phyloP scores from a whole-genome alignment of 495 filamentous ascomycete genomes.

The Saxispiralis lemnorum region DNA sequence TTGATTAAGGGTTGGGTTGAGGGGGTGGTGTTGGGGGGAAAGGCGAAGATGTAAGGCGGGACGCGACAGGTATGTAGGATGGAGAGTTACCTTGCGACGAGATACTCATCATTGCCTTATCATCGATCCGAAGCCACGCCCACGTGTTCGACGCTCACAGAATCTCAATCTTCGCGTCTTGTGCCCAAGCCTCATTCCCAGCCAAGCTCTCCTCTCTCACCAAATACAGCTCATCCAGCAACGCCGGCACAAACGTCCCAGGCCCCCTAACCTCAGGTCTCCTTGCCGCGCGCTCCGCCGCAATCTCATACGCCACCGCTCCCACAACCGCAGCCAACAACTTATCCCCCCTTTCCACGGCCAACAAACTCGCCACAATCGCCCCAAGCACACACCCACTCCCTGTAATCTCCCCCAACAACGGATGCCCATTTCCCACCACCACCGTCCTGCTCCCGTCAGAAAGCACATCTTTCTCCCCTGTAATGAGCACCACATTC shows the following conservation, averaged over 20 bases:
- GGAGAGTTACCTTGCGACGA: no score
- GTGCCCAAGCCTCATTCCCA: slow-evolving; percentile 32
- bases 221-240: slow-evolving; percentile 50
- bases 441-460: slow-evolving; percentile 50
- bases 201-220: slow-evolving; percentile 25
- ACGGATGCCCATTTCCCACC: slow-evolving; percentile 59
- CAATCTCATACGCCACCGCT: slow-evolving; percentile 66
- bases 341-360: slow-evolving; percentile 40
- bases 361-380: slow-evolving; percentile 55
- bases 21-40: slow-evolving; percentile 19
- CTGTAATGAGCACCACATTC: slow-evolving; percentile 76
- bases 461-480: slow-evolving; percentile 57
- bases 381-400: slow-evolving; percentile 79
- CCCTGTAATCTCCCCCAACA: slow-evolving; percentile 68
- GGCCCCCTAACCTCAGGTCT: slow-evolving; percentile 54
- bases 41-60: slow-evolving; percentile 23
- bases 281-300: slow-evolving; percentile 54
- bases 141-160: background rate
- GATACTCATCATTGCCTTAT: no score
- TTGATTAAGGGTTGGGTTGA: slow-evolving; percentile 25
- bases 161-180: slow-evolving; percentile 35
- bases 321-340: slow-evolving; percentile 53
- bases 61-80: background rate
- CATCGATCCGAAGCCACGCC: no score
- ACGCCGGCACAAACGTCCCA: slow-evolving; percentile 74